Evolutionary conservation across 2,329 filamentous ascomycete genomes (phyloP).

Genomic region (Paracamarosporium sp.): DNA sequence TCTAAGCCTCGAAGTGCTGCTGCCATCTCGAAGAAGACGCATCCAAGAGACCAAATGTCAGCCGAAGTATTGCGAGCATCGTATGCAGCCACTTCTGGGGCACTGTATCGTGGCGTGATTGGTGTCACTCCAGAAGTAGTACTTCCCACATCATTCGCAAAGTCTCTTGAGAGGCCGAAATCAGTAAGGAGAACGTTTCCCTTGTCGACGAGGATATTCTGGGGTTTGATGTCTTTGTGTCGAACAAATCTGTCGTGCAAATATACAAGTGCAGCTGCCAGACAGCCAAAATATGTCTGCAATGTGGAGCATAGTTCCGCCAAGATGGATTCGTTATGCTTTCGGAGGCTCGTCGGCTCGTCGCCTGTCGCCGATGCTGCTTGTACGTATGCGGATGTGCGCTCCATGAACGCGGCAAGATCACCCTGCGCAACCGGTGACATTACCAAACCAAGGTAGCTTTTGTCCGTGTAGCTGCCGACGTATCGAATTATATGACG

Average conservation of each 20-base stretch:
- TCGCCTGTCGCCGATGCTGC: neutral
- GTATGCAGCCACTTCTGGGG: slow-evolving; percentile 20
- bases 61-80: slow-evolving; percentile 16
- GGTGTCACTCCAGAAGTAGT: slow-evolving; percentile 14
- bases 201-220: too few relatives aligned
- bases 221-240: slow-evolving; percentile 20
- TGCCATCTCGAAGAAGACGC: slow-evolving; percentile 25
- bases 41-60: slow-evolving; percentile 26
- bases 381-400: neutral
- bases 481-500: slow-evolving; percentile 34
- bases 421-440: slow-evolving; percentile 22
- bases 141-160: slow-evolving; percentile 8
- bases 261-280: slow-evolving; percentile 19
- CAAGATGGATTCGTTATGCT: neutral
- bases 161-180: slow-evolving; percentile 7
- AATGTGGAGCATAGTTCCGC: slow-evolving; percentile 9
- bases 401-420: slow-evolving; percentile 14
- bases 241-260: slow-evolving; percentile 18
- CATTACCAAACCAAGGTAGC: slow-evolving; percentile 38
- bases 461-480: slow-evolving; percentile 37
- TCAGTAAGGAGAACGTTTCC: slow-evolving; percentile 18
- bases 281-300: slow-evolving; percentile 22
- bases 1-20: slow-evolving; percentile 13
- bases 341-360: neutral
- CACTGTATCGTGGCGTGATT: slow-evolving; percentile 16